Evolutionary conservation across 1,139 yeast genomes (phyloP).

Genomic region (Saccharomyces hybrid): DNA sequence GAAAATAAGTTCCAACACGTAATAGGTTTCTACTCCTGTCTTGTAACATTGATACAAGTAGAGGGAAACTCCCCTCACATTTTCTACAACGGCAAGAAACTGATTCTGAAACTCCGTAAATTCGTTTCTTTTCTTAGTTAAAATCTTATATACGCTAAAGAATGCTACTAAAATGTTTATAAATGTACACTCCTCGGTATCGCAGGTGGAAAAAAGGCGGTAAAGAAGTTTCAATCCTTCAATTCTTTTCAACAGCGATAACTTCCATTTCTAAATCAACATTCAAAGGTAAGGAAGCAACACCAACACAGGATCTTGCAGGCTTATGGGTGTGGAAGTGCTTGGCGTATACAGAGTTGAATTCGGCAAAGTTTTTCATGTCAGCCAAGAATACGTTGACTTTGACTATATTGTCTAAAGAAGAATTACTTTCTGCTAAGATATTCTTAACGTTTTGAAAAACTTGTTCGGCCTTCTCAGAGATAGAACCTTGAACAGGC

Average conservation of each 20-base stretch:
- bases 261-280: slow-evolving; percentile 69
- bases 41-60: neutral
- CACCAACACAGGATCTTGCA: slow-evolving; percentile 94
- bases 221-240: neutral
- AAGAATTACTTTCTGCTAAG: slow-evolving; percentile 74
- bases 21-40: neutral
- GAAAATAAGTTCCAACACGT: neutral
- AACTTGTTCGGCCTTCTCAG: slow-evolving; percentile 79
- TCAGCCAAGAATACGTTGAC: slow-evolving; percentile 83
- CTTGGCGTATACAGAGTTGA: slow-evolving; percentile 75
- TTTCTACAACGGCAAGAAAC: neutral
- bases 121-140: neutral
- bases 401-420: slow-evolving; percentile 74
- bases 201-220: neutral
- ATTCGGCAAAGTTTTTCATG: slow-evolving; percentile 71
- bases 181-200: neutral
- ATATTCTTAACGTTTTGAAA: slow-evolving; percentile 69
- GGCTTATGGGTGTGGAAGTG: slow-evolving; percentile 81
- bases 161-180: neutral
- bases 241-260: slow-evolving; percentile 53
- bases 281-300: slow-evolving; percentile 76
- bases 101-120: neutral
- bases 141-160: neutral
- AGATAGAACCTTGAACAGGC: slow-evolving; percentile 67
- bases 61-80: neutral